Percentiles rank a stretch among this genome's conserved stretches.
These are phyloP conservation scores for Aspergillus latus DNA, from an alignment of 2,329 filamentous ascomycete genomes.

Conservation along the genomic window DNA sequence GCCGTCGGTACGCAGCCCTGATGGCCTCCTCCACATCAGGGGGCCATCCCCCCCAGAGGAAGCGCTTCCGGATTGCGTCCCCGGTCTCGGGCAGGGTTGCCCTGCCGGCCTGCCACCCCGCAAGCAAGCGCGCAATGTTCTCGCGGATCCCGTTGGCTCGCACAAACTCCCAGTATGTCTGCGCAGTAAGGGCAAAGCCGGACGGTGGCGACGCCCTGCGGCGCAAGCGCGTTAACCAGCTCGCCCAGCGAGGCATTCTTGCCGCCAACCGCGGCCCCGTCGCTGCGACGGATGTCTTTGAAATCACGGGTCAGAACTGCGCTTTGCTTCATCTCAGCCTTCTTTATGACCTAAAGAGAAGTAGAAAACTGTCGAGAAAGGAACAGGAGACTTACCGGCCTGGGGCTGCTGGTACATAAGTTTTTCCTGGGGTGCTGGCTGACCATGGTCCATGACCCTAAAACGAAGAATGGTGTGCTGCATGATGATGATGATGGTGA, in stretches of 20 bases:
- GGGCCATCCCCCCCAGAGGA: constrained; percentile 35
- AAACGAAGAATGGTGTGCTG: too few species aligned
- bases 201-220: constrained; percentile 34
- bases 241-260: constrained; percentile 44
- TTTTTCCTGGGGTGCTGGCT: too few species aligned
- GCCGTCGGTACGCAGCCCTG: constrained; percentile 28
- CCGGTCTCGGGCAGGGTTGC: constrained; percentile 33
- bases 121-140: constrained; percentile 26
- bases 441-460: too few species aligned
- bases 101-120: constrained; percentile 18
- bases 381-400: too few species aligned
- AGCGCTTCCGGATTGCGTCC: constrained; percentile 29
- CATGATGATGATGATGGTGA: too few species aligned
- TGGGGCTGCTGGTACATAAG: too few species aligned
- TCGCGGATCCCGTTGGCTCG: constrained; percentile 34
- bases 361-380: too few species aligned
- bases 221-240: constrained; percentile 35
- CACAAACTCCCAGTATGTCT: constrained; percentile 37
- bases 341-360: too few species aligned
- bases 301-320: too few species aligned
- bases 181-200: constrained; percentile 38
- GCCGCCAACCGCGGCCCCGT: constrained; percentile 34
- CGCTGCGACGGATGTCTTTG: not conserved
- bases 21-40: constrained; percentile 30
- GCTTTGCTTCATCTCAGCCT: too few species aligned